Base-by-base conservation (phyloP, 2,329 filamentous ascomycete genomes). In the Pyrenophora tritici-repentis region DNA sequence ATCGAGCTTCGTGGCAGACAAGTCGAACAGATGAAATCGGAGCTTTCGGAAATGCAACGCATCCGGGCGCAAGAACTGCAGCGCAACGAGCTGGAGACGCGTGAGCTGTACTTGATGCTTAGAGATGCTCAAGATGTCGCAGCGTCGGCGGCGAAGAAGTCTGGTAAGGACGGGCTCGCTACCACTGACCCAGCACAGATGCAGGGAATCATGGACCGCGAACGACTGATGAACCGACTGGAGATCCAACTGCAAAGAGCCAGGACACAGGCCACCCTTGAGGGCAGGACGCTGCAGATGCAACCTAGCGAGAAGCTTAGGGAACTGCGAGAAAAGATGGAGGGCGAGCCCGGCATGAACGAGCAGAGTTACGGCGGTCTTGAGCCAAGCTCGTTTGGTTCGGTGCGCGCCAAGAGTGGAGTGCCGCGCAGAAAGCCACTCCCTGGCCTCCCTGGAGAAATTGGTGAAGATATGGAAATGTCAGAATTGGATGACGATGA, bases 81-180 rank as follows among this genome's bases (percentile, higher is more conserved):
- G 75, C 85, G 94, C 44, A 96, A 96, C 67, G 94, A 99, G 75
- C 79, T 99, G 24, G 94, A 99, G 76, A 97, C 93, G 2, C 84
- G 94, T 77, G 94, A 99, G 75, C 78, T 99, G 17, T 99, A 97
- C 74, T 87, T 99, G 49, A 99, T 99, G 94, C 87, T 99, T 58
- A 86, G 93, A 55, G 94, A 99, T 75, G 93, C 94, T 32, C 93
- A 97, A 75, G 93, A 99, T 67, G 91, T 97, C 60, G 93, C 93
- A 38, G 92, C 91, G 18, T 91, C 93, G 3, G 90, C 90, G 65
- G 89, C 91, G n/a, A 81, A 84, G 69, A 85, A 83, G 62, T 72
- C 63, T 32, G 78, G 74, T 44, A 77, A 80, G 62, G 78, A 78
- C 34, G 79, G 75, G 47, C 75, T 86, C 33, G 81, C 74, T 41